Evolutionary conservation across 345 rosid species (phyloP), one percentile per base, ranked within the genome.

Genomic region (Eucalyptus sideroxylon): DNA sequence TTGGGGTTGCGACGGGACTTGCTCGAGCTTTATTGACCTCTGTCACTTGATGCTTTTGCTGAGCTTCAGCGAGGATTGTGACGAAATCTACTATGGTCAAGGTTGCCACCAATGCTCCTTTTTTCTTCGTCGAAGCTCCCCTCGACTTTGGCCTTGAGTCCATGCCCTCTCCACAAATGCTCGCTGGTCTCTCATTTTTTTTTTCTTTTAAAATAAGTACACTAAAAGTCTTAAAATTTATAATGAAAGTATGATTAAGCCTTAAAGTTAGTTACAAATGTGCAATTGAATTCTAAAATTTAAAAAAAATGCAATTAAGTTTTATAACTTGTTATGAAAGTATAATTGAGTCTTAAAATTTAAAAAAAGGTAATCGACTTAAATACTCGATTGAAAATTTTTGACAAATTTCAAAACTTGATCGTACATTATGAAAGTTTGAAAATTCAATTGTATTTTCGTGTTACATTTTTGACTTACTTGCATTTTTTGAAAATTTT

Each of bases 341-440:
- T 51, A 51, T 1, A 3, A 51, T 51, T 3, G 9, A 17, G 23
- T 51, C 1, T 0, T 17, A 17, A 51, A 17, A 17, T 17, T 51
- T 51, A 0, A 0, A 53, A 7, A 53, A 7, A 0, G 3, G 0
- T 53, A 53, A 53, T 53, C 1, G 2, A 8, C 5, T 21, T 19
- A 53, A 53, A 4, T 0, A 53, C 0, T 19, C 2, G 1, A 53
- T 53, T 53, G 10, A 8, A 53, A 0, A 0, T 19, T 53, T 53
- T 53, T 3, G 24, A 53, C 4, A 53, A 53, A 0, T 53, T 53
- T 53, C 7, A 53, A 1, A 0, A 53, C 0, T 7, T 53, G 2
- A 17, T 53, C 7, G 0, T 0, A 17, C 0, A 7, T 17, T 51
- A 0, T 17, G 0, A 53, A 53, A 53, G 0, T 7, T 19, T 7